Evolutionary conservation across 495 filamentous ascomycete genomes (phyloP).

Genomic region (Aspergillus indologenus): DNA sequence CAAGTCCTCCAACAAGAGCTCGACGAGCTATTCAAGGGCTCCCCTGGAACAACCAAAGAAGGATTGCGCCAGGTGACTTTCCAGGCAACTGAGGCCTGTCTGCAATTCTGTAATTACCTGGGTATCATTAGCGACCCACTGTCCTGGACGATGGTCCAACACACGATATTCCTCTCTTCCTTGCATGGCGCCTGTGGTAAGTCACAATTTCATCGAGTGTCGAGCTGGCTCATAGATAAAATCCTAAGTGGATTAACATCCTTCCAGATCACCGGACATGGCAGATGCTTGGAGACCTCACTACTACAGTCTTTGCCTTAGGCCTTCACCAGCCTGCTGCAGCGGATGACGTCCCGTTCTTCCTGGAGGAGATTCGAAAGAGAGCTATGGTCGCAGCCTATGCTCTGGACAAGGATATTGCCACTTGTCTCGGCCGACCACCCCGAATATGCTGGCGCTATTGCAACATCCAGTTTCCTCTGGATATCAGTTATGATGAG

Average conservation of each 20-base stretch:
- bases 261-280: slow-evolving; percentile 28
- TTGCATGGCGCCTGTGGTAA: slow-evolving; percentile 29
- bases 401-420: slow-evolving; percentile 42
- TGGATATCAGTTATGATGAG: slow-evolving; percentile 50
- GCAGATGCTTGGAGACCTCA: slow-evolving; percentile 28
- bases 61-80: slow-evolving; percentile 13
- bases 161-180: slow-evolving; percentile 17
- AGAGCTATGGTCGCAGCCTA: slow-evolving; percentile 47
- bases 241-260: too few species aligned
- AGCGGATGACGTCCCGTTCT: slow-evolving; percentile 35
- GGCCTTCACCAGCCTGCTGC: slow-evolving; percentile 49
- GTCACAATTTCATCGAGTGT: not conserved
- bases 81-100: slow-evolving; percentile 27
- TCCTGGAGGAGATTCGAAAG: slow-evolving; percentile 44
- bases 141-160: slow-evolving; percentile 22
- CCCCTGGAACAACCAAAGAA: slow-evolving; percentile 11
- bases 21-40: slow-evolving; percentile 8
- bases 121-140: slow-evolving; percentile 29
- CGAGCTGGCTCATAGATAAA: not conserved
- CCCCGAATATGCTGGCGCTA: slow-evolving; percentile 50
- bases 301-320: slow-evolving; percentile 40
- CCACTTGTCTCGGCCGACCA: slow-evolving; percentile 51
- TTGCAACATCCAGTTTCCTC: slow-evolving; percentile 47
- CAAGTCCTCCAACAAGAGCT: slow-evolving; percentile 12
- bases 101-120: slow-evolving; percentile 28